Evolutionary conservation across 306 rosid species (phyloP), one percentile per base, ranked within the genome.

Genomic region (Pachyrhizus erosus): DNA sequence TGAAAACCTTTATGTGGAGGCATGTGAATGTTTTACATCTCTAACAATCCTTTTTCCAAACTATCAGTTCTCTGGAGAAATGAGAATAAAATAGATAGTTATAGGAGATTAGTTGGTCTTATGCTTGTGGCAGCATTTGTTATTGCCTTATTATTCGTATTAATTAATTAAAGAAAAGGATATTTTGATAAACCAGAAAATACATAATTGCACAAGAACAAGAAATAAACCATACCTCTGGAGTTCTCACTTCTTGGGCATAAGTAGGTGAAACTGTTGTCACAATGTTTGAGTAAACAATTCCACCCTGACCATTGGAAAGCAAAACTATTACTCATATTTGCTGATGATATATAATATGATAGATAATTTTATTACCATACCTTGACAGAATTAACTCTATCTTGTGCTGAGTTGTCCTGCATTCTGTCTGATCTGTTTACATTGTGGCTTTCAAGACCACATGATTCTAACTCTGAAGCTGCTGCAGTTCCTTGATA

Each of bases 221-320:
- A 71, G 60, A 85, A 65, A 72, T 51, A 80, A 70, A 71, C 55
- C 87, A 57, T 90, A 96, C 99, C 99, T 96, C 97, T 31, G 97
- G 84, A 84, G 92, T 92, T 84, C 88, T 94, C 82, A 93, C 97
- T 89, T 96, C 99, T 84, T 93, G 97, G 18, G 98, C 98, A 43
- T 96, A 93, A 81, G 97, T 93, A 61, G 97, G 98, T 29, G 99
- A 96, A 55, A 96, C 99, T 60, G 99, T 96, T 67, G 99, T 96
- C 85, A 96, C 98, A 79, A 96, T 90, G 86, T 96, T 96, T 45
- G 99, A 96, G 82, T 91, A 96, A 42, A 96, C 99, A 89, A 96
- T 79, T 78, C 91, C 99, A 67, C 99, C 99, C 99, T 96, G 85
- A 77, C 75, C 84, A 75, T 60, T 55, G 72, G 60, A 83, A 64